These are phyloP conservation scores for Phytophthora citricola DNA, from an alignment of 352 stramenopile species.

Conservation along the genomic window DNA sequence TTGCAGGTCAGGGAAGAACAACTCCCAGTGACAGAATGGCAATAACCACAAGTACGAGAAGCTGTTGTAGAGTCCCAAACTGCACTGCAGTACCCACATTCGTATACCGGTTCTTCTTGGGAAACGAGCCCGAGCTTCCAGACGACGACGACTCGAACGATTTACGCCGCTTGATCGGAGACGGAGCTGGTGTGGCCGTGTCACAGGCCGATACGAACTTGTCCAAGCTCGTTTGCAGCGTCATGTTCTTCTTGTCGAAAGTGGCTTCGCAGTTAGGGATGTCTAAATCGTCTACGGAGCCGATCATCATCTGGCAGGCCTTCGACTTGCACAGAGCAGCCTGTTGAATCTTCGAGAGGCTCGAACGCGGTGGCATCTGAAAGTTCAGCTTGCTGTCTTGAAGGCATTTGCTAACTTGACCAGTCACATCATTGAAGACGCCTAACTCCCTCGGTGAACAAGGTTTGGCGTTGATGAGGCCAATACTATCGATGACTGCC, in stretches of 20 bases:
- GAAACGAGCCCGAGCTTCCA: slow-evolving; percentile 22
- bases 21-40: slow-evolving; percentile 23
- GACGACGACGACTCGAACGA: slow-evolving; percentile 30
- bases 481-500: slow-evolving; percentile 7
- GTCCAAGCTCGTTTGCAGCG: slow-evolving; percentile 56
- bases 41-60: slow-evolving; percentile 18
- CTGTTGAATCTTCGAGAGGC: slow-evolving; percentile 39
- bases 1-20: slow-evolving; percentile 11
- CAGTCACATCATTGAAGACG: slow-evolving; percentile 54
- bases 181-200: slow-evolving; percentile 33
- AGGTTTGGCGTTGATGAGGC: slow-evolving; percentile 8
- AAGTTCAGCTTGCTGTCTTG: slow-evolving; percentile 50
- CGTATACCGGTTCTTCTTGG: slow-evolving; percentile 22
- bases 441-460: slow-evolving; percentile 49
- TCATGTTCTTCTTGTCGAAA: slow-evolving; percentile 59
- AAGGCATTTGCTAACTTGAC: slow-evolving; percentile 47
- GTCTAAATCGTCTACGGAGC: slow-evolving; percentile 60
- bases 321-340: slow-evolving; percentile 49
- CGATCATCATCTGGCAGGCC: slow-evolving; percentile 61
- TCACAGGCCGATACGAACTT: slow-evolving; percentile 56
- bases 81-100: slow-evolving; percentile 18
- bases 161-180: slow-evolving; percentile 57
- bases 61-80: slow-evolving; percentile 29
- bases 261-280: slow-evolving; percentile 56
- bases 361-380: slow-evolving; percentile 41